Evolutionary conservation across 1,284 basidiomycete genomes (phyloP).

Genomic region (Trichosporon ovoides): DNA sequence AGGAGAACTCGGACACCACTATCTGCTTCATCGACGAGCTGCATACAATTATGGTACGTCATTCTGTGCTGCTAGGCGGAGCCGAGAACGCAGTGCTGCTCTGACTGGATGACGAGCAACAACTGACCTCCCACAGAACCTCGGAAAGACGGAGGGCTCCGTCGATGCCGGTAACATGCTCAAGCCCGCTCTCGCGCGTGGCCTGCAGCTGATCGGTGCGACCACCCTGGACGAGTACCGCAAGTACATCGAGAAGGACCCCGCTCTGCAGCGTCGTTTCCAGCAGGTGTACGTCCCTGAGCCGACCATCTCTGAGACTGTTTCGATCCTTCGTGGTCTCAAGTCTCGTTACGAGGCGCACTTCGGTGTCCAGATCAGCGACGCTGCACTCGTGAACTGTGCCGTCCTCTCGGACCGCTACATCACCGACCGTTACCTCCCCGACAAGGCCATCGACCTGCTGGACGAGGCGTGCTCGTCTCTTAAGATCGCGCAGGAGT

Average conservation of each 20-base stretch:
- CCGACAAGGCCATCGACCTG: slow-evolving; percentile 79
- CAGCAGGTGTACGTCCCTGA: slow-evolving; percentile 83
- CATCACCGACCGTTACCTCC: slow-evolving; percentile 77
- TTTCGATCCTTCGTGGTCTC: slow-evolving; percentile 81
- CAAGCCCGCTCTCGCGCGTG: slow-evolving; percentile 65
- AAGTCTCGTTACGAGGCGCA: slow-evolving; percentile 80
- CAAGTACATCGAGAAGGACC: slow-evolving; percentile 86
- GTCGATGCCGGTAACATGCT: slow-evolving; percentile 75
- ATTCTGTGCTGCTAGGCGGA: no score
- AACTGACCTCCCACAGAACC: slow-evolving; percentile 62
- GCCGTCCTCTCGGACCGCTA: slow-evolving; percentile 76
- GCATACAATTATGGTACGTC: slow-evolving; percentile 44
- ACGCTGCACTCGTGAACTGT: slow-evolving; percentile 77
- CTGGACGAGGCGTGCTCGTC: slow-evolving; percentile 85
- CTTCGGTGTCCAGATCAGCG: slow-evolving; percentile 85
- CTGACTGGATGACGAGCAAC: no score
- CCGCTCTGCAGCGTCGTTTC: slow-evolving; percentile 83
- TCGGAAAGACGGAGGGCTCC: slow-evolving; percentile 85
- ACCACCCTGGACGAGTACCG: slow-evolving; percentile 87
- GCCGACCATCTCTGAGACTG: slow-evolving; percentile 75
- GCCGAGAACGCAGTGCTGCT: no score
- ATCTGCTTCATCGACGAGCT: slow-evolving; percentile 92
- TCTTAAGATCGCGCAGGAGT: slow-evolving; percentile 84
- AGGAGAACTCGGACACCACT: slow-evolving; percentile 61
- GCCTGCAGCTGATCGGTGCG: slow-evolving; percentile 78